Percentiles rank a stretch among this genome's conserved stretches.
Conservation (phyloP, 257 asterid species). For the Hygrophila difformis region DNA sequence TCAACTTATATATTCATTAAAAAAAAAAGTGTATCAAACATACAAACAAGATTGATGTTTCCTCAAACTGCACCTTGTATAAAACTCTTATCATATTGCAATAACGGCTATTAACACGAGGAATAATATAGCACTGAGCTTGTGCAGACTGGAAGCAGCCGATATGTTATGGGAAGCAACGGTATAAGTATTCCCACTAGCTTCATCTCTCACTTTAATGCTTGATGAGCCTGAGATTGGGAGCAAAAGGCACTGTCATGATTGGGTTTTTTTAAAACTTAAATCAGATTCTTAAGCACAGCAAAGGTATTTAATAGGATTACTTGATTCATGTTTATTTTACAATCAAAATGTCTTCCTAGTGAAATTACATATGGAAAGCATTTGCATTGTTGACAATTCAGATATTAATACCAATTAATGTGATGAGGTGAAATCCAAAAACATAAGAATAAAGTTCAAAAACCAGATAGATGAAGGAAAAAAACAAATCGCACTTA, state of each 20-base stretch:
- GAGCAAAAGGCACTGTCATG: neutral
- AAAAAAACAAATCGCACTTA: constrained; percentile 23
- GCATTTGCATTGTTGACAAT: too few species aligned
- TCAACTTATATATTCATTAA: too few species aligned
- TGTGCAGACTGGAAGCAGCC: constrained; percentile 26
- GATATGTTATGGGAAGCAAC: constrained; percentile 54
- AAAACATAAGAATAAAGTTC: neutral
- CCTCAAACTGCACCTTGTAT: too few species aligned
- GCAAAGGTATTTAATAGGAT: too few species aligned
- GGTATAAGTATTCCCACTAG: constrained; percentile 35
- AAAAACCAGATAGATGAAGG: neutral
- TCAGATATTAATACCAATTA: neutral
- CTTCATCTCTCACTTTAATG: constrained; percentile 65
- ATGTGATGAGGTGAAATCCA: neutral
- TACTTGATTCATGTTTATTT: too few species aligned
- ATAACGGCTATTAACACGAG: constrained; percentile 28
- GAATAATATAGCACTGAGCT: constrained; percentile 25
- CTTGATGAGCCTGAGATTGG: constrained; percentile 47
- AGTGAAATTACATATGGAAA: too few species aligned
- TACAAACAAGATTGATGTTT: too few species aligned
- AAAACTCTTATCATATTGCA: constrained; percentile 30
- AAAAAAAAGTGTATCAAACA: too few species aligned
- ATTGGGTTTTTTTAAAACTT: too few species aligned
- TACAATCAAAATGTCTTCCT: too few species aligned
- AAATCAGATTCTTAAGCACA: too few species aligned